Conservation (phyloP, 2,329 filamentous ascomycete species). For the Sclerotinia nivalis region DNA sequence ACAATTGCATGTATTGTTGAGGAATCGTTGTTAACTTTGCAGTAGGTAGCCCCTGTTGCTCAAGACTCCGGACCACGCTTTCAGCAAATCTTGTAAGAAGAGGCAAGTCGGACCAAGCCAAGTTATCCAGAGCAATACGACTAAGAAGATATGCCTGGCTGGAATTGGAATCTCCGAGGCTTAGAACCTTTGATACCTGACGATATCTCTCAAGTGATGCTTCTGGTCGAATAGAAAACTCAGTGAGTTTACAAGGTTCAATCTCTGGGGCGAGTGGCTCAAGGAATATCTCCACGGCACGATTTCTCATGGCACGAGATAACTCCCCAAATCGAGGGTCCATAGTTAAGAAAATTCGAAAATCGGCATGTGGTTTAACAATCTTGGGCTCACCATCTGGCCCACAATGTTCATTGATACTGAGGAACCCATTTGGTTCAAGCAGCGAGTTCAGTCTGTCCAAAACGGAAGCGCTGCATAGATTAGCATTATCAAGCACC, state of each 20-base stretch:
- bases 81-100: slow-evolving; percentile 37
- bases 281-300: slow-evolving; percentile 86
- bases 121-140: slow-evolving; percentile 38
- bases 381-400: slow-evolving; percentile 78
- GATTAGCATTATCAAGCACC: slow-evolving; percentile 93
- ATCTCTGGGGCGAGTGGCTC: slow-evolving; percentile 42
- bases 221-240: slow-evolving; percentile 29
- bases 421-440: slow-evolving; percentile 83
- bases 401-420: slow-evolving; percentile 90
- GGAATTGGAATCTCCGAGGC: slow-evolving; percentile 9
- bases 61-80: slow-evolving; percentile 16
- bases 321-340: slow-evolving; percentile 91
- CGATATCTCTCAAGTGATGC: slow-evolving; percentile 38
- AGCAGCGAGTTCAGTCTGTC: slow-evolving; percentile 93
- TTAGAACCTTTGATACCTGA: slow-evolving; percentile 30
- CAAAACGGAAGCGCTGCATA: slow-evolving; percentile 92
- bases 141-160: slow-evolving; percentile 27
- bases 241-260: neutral
- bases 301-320: slow-evolving; percentile 94
- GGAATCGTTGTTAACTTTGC: neutral
- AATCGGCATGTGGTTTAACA: slow-evolving; percentile 79
- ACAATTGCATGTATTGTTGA: slow-evolving; percentile 33
- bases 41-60: neutral
- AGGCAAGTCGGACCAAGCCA: slow-evolving; percentile 39
- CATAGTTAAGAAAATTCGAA: slow-evolving; percentile 91